Evolutionary conservation across 2,329 filamentous ascomycete genomes (phyloP).

Genomic region (Sordariomycetes sp.): DNA sequence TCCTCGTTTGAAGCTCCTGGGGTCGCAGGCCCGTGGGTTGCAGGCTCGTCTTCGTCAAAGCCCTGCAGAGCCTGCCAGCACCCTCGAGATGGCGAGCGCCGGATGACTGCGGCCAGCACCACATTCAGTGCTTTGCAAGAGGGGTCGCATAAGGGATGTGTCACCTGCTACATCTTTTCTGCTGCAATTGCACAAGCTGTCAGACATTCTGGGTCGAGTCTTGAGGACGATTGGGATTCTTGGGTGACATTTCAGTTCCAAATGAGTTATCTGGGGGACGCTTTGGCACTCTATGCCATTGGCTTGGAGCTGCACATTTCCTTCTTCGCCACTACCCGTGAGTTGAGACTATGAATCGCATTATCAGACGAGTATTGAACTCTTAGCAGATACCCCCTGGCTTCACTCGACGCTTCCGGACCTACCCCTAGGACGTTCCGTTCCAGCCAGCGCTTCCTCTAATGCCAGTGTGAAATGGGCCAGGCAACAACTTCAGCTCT

Average conservation of each 20-base stretch:
- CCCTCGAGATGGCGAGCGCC: too few species aligned
- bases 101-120: neutral
- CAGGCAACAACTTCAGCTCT: neutral
- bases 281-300: neutral
- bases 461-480: neutral
- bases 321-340: neutral
- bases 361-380: neutral
- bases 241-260: slow-evolving; percentile 1
- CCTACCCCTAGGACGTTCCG: neutral
- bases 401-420: neutral
- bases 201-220: too few species aligned
- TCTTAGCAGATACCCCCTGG: neutral
- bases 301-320: neutral
- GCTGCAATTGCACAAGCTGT: neutral
- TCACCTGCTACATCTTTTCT: neutral
- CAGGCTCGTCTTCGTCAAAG: too few species aligned
- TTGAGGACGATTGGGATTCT: too few species aligned
- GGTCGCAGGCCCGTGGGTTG: too few species aligned
- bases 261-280: slow-evolving; percentile 1
- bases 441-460: neutral
- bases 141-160: neutral
- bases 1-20: too few species aligned
- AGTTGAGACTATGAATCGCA: too few species aligned
- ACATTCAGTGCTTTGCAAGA: neutral
- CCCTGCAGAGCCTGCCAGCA: too few species aligned